These are phyloP conservation scores for Neofusicoccum ribis DNA, from an alignment of 2,329 filamentous ascomycete genomes.

Conservation along the genomic window DNA sequence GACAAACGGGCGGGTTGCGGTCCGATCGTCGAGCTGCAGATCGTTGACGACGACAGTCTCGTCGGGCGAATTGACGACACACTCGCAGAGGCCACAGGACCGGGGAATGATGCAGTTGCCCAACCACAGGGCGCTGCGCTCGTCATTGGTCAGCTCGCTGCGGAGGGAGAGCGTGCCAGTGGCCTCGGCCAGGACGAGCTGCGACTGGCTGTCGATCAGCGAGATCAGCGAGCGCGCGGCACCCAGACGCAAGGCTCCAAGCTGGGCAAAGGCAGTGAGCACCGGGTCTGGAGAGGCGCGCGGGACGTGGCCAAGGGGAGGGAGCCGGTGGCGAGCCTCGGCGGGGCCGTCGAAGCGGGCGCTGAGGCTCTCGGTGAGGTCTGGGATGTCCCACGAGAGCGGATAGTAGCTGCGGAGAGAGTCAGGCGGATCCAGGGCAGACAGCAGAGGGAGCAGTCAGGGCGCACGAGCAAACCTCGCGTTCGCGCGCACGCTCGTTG, in stretches of 20 bases:
- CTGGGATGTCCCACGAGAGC: not conserved
- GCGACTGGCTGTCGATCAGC: constrained; percentile 39
- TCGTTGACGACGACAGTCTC: not conserved
- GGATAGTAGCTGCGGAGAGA: not conserved
- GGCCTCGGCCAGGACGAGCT: constrained; percentile 38
- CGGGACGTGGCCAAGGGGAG: constrained; percentile 26
- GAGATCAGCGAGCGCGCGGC: constrained; percentile 37
- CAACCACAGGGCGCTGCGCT: constrained; percentile 30
- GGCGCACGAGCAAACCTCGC: not conserved
- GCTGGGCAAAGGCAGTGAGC: constrained; percentile 39
- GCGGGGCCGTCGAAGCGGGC: constrained; percentile 14
- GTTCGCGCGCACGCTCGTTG: not conserved
- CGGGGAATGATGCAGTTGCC: constrained; percentile 35
- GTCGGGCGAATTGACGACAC: not conserved
- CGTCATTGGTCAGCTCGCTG: constrained; percentile 28
- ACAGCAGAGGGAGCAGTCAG: not conserved
- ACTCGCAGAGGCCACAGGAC: constrained; percentile 32
- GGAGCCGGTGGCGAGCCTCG: not conserved
- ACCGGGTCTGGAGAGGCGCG: constrained; percentile 31
- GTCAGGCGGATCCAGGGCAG: not conserved
- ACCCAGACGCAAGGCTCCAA: constrained; percentile 39
- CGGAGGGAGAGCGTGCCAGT: constrained; percentile 32
- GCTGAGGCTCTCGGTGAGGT: constrained; percentile 3
- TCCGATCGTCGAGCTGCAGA: not conserved
- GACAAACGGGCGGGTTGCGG: constrained; percentile 23